Evolutionary conservation across 495 filamentous ascomycete genomes (phyloP).

Genomic region (Haplographium delicatum): DNA sequence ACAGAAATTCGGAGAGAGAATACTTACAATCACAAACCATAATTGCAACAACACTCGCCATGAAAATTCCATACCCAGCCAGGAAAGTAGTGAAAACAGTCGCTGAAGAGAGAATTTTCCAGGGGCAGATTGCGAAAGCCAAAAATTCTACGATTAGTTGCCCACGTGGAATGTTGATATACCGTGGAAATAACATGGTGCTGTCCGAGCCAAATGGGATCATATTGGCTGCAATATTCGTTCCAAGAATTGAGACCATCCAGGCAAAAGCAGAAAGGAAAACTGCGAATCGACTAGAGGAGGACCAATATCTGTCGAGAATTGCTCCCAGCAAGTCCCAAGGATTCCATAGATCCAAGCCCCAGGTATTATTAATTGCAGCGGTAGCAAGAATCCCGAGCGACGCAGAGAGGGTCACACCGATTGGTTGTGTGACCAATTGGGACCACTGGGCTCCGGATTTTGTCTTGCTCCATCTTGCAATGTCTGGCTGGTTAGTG

Average conservation of each 20-base stretch:
- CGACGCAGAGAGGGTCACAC: slow-evolving; percentile 35
- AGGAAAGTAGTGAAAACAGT: slow-evolving; percentile 30
- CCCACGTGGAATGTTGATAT: slow-evolving; percentile 35
- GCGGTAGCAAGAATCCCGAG: slow-evolving; percentile 38
- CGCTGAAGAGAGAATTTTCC: slow-evolving; percentile 30
- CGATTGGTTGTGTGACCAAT: slow-evolving; percentile 33
- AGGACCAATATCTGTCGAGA: slow-evolving; percentile 23
- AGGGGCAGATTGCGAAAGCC: slow-evolving; percentile 29
- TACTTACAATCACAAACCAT: slow-evolving; percentile 30
- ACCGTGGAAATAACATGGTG: slow-evolving; percentile 31
- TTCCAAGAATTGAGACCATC: slow-evolving; percentile 29
- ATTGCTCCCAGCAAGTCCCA: slow-evolving; percentile 24
- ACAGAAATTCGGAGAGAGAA: not conserved
- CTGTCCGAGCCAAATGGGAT: slow-evolving; percentile 39
- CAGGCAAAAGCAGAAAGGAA: slow-evolving; percentile 32
- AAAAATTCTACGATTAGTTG: slow-evolving; percentile 32
- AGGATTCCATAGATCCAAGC: slow-evolving; percentile 28
- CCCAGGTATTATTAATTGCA: slow-evolving; percentile 36
- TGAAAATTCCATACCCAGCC: slow-evolving; percentile 32
- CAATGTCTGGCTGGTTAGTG: slow-evolving; percentile 40
- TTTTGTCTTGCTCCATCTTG: slow-evolving; percentile 32
- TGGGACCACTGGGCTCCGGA: slow-evolving; percentile 35
- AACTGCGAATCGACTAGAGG: slow-evolving; percentile 31
- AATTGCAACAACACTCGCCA: slow-evolving; percentile 32
- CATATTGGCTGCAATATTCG: slow-evolving; percentile 35